Evolutionary conservation across 805 yeast genomes (phyloP).

Genomic region (Cephaloascus fragrans): DNA sequence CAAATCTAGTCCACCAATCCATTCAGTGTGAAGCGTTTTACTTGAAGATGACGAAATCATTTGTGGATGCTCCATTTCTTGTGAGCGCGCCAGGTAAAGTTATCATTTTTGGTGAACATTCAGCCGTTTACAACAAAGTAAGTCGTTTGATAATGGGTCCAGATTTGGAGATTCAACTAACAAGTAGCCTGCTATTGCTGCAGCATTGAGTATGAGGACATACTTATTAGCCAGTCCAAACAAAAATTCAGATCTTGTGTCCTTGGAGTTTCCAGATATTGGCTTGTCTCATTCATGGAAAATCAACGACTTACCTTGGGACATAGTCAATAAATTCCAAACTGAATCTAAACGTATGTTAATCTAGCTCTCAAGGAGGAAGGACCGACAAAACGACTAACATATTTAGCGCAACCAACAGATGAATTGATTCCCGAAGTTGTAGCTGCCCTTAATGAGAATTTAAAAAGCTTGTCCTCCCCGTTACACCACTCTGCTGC

Average conservation of each 20-base stretch:
- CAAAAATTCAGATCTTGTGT: constrained; percentile 32
- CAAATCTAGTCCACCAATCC: no score
- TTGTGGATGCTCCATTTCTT: constrained; percentile 40
- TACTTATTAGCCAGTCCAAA: constrained; percentile 57
- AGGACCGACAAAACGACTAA: constrained; percentile 18
- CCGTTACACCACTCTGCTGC: constrained; percentile 71
- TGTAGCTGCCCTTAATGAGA: constrained; percentile 33
- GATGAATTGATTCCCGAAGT: constrained; percentile 54
- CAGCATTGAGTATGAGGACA: constrained; percentile 81
- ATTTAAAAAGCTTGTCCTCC: constrained; percentile 35
- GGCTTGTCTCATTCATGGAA: constrained; percentile 57
- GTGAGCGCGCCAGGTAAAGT: constrained; percentile 97
- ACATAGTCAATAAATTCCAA: constrained; percentile 13
- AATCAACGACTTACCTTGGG: constrained; percentile 53
- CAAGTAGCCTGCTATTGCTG: constrained; percentile 94
- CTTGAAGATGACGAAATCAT: no score
- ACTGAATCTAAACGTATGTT: constrained; percentile 9
- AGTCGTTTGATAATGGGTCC: constrained; percentile 8
- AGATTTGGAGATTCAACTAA: no score
- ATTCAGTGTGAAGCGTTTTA: no score
- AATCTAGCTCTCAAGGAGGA: constrained; percentile 9
- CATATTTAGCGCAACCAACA: constrained; percentile 12
- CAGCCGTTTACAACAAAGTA: constrained; percentile 80
- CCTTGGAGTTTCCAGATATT: constrained; percentile 79
- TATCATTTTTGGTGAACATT: constrained; percentile 92